These are phyloP conservation scores for Serendipita sp. DNA, from an alignment of 768 basidiomycete species.

Conservation along the genomic window DNA sequence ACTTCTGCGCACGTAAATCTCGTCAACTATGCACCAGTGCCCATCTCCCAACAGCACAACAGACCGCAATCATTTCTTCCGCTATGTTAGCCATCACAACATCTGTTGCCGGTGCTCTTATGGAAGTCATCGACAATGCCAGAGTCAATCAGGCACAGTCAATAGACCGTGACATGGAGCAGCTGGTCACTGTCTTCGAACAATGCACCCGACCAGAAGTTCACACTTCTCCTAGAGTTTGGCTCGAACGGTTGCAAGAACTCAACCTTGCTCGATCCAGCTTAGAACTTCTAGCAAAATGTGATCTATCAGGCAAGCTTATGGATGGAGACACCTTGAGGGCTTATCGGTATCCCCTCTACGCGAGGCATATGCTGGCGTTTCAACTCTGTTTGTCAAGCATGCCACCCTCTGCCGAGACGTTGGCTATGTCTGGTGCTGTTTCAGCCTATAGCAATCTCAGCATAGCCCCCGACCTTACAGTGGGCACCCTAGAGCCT, in stretches of 20 bases:
- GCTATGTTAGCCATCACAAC: slow-evolving; percentile 46
- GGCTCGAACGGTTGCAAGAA: slow-evolving; percentile 70
- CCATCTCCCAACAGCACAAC: slow-evolving; percentile 40
- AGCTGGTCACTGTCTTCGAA: slow-evolving; percentile 68
- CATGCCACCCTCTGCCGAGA: slow-evolving; percentile 61
- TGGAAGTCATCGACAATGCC: slow-evolving; percentile 48
- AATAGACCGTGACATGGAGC: slow-evolving; percentile 64
- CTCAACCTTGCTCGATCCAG: slow-evolving; percentile 61
- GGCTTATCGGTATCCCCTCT: slow-evolving; percentile 46
- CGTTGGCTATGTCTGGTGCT: slow-evolving; percentile 69
- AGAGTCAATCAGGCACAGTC: slow-evolving; percentile 39
- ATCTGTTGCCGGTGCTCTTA: slow-evolving; percentile 50
- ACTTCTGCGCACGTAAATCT: slow-evolving; percentile 54
- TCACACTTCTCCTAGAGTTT: slow-evolving; percentile 48
- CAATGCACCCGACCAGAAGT: slow-evolving; percentile 58
- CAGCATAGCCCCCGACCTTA: slow-evolving; percentile 57
- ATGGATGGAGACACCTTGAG: slow-evolving; percentile 49
- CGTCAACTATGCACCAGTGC: slow-evolving; percentile 32
- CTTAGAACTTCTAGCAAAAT: slow-evolving; percentile 51
- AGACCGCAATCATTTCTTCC: slow-evolving; percentile 39
- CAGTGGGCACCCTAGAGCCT: slow-evolving; percentile 54
- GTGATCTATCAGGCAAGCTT: slow-evolving; percentile 47
- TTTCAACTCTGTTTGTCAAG: slow-evolving; percentile 78
- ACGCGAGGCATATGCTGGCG: slow-evolving; percentile 60
- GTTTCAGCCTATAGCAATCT: slow-evolving; percentile 73